Conservation (phyloP, 2,329 filamentous ascomycete species). For the Cercospora sp. region DNA sequence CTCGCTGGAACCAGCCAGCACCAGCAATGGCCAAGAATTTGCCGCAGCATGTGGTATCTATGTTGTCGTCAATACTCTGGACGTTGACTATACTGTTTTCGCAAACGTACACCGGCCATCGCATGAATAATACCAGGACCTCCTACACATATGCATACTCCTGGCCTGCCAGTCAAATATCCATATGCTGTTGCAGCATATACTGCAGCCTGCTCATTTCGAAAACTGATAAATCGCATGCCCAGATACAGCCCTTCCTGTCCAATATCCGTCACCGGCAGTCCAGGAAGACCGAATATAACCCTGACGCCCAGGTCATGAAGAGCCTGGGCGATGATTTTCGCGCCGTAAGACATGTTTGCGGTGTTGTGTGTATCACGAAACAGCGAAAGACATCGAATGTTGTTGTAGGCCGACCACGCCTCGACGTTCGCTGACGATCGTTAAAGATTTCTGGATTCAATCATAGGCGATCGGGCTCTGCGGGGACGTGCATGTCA, state of each 20-base stretch:
- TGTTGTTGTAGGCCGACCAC: background rate
- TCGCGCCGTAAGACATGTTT: conserved; percentile 40
- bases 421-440: background rate
- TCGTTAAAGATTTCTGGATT: background rate
- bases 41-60: conserved; percentile 43
- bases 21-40: conserved; percentile 58
- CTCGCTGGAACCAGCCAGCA: conserved; percentile 57
- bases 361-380: background rate
- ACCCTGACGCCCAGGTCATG: conserved; percentile 52
- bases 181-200: conserved; percentile 62
- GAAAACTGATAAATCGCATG: conserved; percentile 59
- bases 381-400: background rate
- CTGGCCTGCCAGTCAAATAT: conserved; percentile 57
- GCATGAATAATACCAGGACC: conserved; percentile 60
- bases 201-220: conserved; percentile 60
- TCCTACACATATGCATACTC: conserved; percentile 60
- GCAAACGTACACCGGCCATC: conserved; percentile 53
- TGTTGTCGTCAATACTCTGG: background rate
- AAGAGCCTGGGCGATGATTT: conserved; percentile 52
- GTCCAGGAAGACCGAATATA: conserved; percentile 57
- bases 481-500: conserved; percentile 6
- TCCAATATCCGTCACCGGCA: conserved; percentile 58
- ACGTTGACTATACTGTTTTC: background rate
- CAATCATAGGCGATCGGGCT: background rate
- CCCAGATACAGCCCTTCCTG: conserved; percentile 58